Conservation (phyloP, 352 stramenopile genomes). For the Thalassiosira mediterranea region DNA sequence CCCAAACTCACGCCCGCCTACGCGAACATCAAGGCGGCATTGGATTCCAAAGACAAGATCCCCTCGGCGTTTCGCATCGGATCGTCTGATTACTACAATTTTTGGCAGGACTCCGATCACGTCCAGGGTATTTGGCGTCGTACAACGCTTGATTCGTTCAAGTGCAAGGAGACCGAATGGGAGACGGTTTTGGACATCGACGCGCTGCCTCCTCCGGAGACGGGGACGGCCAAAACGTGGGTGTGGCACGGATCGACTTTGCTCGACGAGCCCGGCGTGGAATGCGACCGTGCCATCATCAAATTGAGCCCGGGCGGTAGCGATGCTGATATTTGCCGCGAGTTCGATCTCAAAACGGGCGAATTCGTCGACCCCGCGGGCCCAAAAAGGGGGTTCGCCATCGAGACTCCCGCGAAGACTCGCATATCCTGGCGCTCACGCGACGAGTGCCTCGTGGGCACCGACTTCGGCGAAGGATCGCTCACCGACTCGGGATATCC, state of each 20-base stretch:
- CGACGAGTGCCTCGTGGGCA: slow-evolving; percentile 58
- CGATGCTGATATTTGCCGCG: slow-evolving; percentile 53
- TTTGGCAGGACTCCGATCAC: slow-evolving; percentile 80
- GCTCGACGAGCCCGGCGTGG: slow-evolving; percentile 35
- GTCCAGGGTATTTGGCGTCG: slow-evolving; percentile 60
- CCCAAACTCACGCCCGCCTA: slow-evolving; percentile 31
- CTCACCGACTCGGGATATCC: slow-evolving; percentile 63
- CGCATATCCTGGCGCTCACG: slow-evolving; percentile 42
- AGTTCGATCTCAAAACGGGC: slow-evolving; percentile 54
- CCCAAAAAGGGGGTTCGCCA: slow-evolving; percentile 24
- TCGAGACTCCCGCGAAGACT: slow-evolving; percentile 55
- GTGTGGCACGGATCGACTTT: slow-evolving; percentile 63
- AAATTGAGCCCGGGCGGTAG: slow-evolving; percentile 49
- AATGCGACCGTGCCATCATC: slow-evolving; percentile 47
- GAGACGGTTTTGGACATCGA: slow-evolving; percentile 64
- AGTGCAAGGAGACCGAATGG: slow-evolving; percentile 46
- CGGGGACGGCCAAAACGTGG: slow-evolving; percentile 59
- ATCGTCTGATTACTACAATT: slow-evolving; percentile 61
- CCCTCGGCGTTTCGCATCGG: slow-evolving; percentile 56
- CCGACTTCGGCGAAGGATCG: slow-evolving; percentile 53
- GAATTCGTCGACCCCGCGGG: slow-evolving; percentile 43
- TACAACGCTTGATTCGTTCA: slow-evolving; percentile 58
- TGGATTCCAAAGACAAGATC: slow-evolving; percentile 73
- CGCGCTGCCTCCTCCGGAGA: slow-evolving; percentile 23
- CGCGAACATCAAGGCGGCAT: slow-evolving; percentile 38